A percentile compares a stretch with the other conserved stretches of the same genome.
phyloP scores from a whole-genome alignment of 257 asterid species.

The Galeopsis tetrahit region DNA sequence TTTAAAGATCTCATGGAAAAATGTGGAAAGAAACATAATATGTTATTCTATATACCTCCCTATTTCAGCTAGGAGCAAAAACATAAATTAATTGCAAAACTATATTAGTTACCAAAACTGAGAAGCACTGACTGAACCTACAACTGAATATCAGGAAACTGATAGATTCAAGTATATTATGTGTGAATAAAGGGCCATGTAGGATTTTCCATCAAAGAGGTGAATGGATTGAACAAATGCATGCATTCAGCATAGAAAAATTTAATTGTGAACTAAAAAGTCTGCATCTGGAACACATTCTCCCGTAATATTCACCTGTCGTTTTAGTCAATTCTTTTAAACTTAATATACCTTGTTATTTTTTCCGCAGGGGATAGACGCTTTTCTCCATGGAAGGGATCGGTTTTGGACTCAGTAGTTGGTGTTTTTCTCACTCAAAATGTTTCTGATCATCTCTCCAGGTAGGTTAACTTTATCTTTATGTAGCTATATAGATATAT shows the following conservation, averaged over 20 bases:
- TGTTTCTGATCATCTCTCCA: slow-evolving; percentile 76
- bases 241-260: slow-evolving; percentile 18
- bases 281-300: slow-evolving; percentile 7
- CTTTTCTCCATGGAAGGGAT: slow-evolving; percentile 82
- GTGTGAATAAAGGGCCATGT: not conserved
- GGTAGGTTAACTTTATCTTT: slow-evolving; percentile 46
- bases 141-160: slow-evolving; percentile 16
- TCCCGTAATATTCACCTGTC: slow-evolving; percentile 15
- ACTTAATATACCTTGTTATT: slow-evolving; percentile 24
- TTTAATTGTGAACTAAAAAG: slow-evolving; percentile 1
- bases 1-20: not conserved
- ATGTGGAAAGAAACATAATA: not conserved
- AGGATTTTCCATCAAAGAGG: slow-evolving; percentile 13
- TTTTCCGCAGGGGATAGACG: slow-evolving; percentile 62
- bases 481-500: slow-evolving; percentile 7
- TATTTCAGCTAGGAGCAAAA: slow-evolving; percentile 25
- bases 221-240: slow-evolving; percentile 12
- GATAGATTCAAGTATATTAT: slow-evolving; percentile 5
- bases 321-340: slow-evolving; percentile 22
- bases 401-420: slow-evolving; percentile 76
- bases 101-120: not conserved
- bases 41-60: not conserved
- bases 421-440: slow-evolving; percentile 83
- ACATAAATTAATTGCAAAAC: slow-evolving; percentile 14
- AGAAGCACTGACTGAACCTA: slow-evolving; percentile 20